Base-by-base conservation (phyloP, 257 asterid species). In the Pogostemon cablin region DNA sequence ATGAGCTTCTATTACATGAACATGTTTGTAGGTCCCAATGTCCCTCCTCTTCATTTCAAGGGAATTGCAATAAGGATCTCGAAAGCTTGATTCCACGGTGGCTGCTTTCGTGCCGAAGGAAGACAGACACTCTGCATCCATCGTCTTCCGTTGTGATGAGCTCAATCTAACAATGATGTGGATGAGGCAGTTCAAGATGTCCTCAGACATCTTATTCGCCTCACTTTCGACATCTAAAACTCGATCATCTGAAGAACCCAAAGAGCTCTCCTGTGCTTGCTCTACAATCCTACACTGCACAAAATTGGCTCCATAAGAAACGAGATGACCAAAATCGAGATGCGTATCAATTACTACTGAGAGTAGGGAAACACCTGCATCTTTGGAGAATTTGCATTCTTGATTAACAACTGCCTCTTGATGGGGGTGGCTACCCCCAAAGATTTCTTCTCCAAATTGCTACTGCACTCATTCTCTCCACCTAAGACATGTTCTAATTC, bases 171-270 rank as follows among this genome's bases (percentile, higher is more conserved):
- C 71, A 48, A 86, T 85, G 57, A 85, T 86, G 65, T 71, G 80
- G 78, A 75, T 82, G 68, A 92, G 79, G 79, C 95, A 92, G 78
- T 82, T 92, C 81, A 92, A 80, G 55, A 84, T 81, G 71, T 90
- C 87, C 75, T 82, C 85, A 2, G 96, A 92, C 67, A 78, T 69
- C 69, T 71, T 86, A 68, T 88, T 90, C 4, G 82, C 88, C 82
- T 78, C 85, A 9, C 72, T 86, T 44, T 85, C 89, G 34, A 65
- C 57, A 60, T 83, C 90, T 50, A 75, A 9, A 66, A 67, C 39
- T 68, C 65, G 67, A 42, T 83, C 93, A 68, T 85, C 90, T 17
- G 75, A 81, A 65, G 85, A 87, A 72, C 86, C 73, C 1, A 84
- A 81, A 55, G 79, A 81, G 65, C 87, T 82, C 87, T 88, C 89